Conservation (phyloP, 257 asterid species). For the Ocimum tenuiflorum region DNA sequence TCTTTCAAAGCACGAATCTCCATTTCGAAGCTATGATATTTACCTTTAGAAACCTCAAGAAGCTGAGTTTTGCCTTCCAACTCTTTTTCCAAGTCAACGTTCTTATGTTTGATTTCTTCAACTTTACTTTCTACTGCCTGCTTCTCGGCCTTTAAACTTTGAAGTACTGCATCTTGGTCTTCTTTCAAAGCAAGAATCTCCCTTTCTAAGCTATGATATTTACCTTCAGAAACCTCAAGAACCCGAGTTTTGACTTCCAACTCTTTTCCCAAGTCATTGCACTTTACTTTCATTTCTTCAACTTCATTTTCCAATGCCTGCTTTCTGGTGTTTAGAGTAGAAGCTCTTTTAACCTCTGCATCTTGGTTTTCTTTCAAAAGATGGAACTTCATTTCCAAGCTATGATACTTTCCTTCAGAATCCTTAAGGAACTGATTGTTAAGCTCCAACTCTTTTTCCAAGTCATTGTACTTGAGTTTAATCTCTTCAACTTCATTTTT, state of each 20-base stretch:
- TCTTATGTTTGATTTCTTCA: slow-evolving; percentile 34
- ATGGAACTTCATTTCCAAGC: too few species aligned
- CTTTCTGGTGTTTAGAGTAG: background rate
- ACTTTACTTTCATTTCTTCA: slow-evolving; percentile 33
- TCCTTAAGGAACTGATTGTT: slow-evolving; percentile 39
- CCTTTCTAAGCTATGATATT: slow-evolving; percentile 54
- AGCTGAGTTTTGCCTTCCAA: slow-evolving; percentile 34
- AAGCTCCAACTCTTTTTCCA: slow-evolving; percentile 53
- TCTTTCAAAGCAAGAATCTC: slow-evolving; percentile 50
- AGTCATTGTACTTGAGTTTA: slow-evolving; percentile 39
- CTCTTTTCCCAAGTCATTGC: slow-evolving; percentile 43
- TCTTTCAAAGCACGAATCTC: slow-evolving; percentile 39
- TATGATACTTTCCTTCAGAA: too few species aligned
- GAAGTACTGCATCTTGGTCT: slow-evolving; percentile 45
- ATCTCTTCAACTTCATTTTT: slow-evolving; percentile 38
- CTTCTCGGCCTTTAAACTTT: background rate
- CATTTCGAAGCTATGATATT: slow-evolving; percentile 53
- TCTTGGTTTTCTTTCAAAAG: too few species aligned
- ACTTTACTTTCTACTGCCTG: slow-evolving; percentile 34
- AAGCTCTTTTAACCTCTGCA: too few species aligned
- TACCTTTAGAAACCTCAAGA: slow-evolving; percentile 49
- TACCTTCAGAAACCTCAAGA: slow-evolving; percentile 49
- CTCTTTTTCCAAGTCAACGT: slow-evolving; percentile 44
- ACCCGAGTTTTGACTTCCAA: slow-evolving; percentile 34
- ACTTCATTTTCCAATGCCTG: slow-evolving; percentile 35